A percentile compares a stretch with the other conserved stretches of the same genome.
These are phyloP conservation scores for Panicum miliaceum DNA, from an alignment of 176 grass and related monocot genomes.

Conservation along the genomic window DNA sequence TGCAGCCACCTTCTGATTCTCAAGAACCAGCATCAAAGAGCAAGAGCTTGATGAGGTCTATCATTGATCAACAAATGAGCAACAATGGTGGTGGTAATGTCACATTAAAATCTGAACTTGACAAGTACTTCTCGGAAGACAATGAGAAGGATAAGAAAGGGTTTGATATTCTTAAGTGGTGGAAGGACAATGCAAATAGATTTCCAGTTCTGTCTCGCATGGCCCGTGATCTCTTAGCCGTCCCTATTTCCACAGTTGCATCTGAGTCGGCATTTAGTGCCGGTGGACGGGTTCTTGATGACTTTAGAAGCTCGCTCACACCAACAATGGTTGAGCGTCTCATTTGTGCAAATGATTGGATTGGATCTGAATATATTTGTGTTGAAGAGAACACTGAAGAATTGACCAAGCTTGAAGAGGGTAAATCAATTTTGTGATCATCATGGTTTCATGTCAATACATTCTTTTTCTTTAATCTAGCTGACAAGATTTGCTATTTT, in stretches of 20 bases:
- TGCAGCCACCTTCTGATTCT: neutral
- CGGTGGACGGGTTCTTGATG: no score
- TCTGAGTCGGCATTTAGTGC: neutral
- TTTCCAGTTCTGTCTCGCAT: neutral
- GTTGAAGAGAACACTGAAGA: no score
- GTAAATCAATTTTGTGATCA: no score
- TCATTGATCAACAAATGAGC: neutral
- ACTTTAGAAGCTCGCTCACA: no score
- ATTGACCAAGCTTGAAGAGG: no score
- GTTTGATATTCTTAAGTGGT: constrained; percentile 15
- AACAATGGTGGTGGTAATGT: rapidly evolving
- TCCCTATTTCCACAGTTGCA: neutral
- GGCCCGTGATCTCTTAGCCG: neutral
- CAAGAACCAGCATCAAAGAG: neutral
- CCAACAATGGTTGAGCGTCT: no score
- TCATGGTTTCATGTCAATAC: no score
- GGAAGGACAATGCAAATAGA: neutral
- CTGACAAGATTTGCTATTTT: no score
- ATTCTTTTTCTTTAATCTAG: no score
- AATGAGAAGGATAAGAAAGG: neutral
- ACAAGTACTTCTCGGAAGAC: neutral
- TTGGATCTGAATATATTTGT: no score
- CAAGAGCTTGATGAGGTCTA: neutral
- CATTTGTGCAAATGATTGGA: no score
- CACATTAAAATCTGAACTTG: neutral